phyloP scores from a whole-genome alignment of 139 green algal species.

The Volvox reticuliferus region DNA sequence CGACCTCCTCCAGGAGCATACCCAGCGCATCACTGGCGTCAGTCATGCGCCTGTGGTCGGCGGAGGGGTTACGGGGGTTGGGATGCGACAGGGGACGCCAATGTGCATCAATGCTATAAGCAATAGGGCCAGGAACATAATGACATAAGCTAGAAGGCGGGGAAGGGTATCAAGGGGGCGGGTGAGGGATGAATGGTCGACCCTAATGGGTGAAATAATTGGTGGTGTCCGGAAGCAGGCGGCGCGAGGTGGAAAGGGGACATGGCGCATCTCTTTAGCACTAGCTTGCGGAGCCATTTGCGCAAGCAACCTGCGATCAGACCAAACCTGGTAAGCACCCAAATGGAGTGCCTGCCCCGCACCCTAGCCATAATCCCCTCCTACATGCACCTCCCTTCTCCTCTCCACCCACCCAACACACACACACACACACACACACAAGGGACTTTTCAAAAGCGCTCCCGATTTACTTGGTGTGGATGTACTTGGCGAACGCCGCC shows the following conservation, averaged over 20 bases:
- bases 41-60: slow-evolving; percentile 25
- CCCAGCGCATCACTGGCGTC: slow-evolving; percentile 58
- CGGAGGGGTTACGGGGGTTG: not conserved
- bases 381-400: not conserved
- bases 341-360: not conserved
- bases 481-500: slow-evolving; percentile 61
- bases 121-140: too few species aligned
- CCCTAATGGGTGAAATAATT: not conserved
- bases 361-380: not conserved
- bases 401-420: not conserved
- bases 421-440: not conserved
- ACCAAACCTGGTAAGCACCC: not conserved
- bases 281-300: too few species aligned
- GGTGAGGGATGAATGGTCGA: not conserved
- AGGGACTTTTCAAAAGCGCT: too few species aligned
- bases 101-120: too few species aligned
- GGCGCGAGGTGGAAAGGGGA: not conserved
- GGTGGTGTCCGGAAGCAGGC: too few species aligned
- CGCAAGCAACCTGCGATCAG: too few species aligned
- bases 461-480: slow-evolving; percentile 42
- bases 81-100: not conserved
- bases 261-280: too few species aligned
- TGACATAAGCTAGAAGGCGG: not conserved
- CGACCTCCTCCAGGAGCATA: slow-evolving; percentile 47
- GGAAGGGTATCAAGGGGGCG: not conserved